These are phyloP conservation scores for Leishmania arabica DNA, from an alignment of 208 protist genomes.

Conservation along the genomic window DNA sequence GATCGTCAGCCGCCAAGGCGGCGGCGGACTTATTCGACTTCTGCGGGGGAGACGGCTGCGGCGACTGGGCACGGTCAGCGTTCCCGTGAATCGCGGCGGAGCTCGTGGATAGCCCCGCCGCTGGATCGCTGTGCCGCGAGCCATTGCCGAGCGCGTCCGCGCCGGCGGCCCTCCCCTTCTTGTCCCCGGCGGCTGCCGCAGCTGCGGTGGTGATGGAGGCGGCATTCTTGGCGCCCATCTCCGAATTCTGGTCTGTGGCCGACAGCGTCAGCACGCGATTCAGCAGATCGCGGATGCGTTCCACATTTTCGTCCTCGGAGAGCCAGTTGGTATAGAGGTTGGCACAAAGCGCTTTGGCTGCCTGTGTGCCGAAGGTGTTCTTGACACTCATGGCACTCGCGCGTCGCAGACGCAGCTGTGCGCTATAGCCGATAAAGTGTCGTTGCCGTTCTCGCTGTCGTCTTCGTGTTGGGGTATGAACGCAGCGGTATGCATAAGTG, in stretches of 20 bases:
- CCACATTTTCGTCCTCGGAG: conserved; percentile 47
- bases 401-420: background rate
- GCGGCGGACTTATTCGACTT: conserved; percentile 8
- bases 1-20: conserved; percentile 24
- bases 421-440: background rate
- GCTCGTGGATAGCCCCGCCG: conserved; percentile 16
- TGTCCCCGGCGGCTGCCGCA: conserved; percentile 8
- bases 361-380: conserved; percentile 40
- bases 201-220: background rate
- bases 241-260: conserved; percentile 22
- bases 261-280: conserved; percentile 38
- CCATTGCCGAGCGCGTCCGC: conserved; percentile 14
- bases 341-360: conserved; percentile 68
- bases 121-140: conserved; percentile 17
- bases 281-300: conserved; percentile 56
- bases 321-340: conserved; percentile 79
- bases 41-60: conserved; percentile 38
- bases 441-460: background rate
- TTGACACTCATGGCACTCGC: conserved; percentile 22
- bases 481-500: background rate
- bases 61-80: conserved; percentile 29
- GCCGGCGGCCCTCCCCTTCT: conserved; percentile 5
- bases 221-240: conserved; percentile 2
- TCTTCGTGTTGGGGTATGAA: background rate
- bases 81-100: background rate